Conservation (phyloP, 2,329 filamentous ascomycete genomes). For the Aspergillus thermomutatus region DNA sequence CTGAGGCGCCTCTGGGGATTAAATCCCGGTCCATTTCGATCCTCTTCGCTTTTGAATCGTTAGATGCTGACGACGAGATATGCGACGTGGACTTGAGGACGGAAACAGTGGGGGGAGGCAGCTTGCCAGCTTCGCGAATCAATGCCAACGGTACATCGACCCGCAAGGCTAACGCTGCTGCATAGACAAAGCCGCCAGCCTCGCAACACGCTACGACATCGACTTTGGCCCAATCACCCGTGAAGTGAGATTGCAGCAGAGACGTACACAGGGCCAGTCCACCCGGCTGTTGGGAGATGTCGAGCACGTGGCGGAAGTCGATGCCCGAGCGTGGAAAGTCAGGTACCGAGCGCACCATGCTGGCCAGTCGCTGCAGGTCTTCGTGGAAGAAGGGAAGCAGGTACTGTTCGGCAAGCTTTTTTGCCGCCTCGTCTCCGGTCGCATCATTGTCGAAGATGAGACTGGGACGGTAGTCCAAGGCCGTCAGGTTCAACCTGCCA, state of each 20-base stretch:
- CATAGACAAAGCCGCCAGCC: conserved; percentile 56
- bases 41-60: conserved; percentile 24
- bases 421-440: conserved; percentile 38
- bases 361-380: conserved; percentile 45
- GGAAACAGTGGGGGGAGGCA: conserved; percentile 55
- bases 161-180: conserved; percentile 46
- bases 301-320: conserved; percentile 58
- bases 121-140: conserved; percentile 57
- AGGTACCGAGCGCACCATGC: conserved; percentile 50
- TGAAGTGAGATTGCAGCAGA: conserved; percentile 48
- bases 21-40: conserved; percentile 52
- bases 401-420: conserved; percentile 40
- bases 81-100: conserved; percentile 49
- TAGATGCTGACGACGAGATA: conserved; percentile 47
- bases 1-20: conserved; percentile 38
- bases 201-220: conserved; percentile 53
- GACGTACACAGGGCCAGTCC: conserved; percentile 52
- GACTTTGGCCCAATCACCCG: conserved; percentile 47
- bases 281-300: conserved; percentile 50
- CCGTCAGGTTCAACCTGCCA: conserved; percentile 16
- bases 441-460: conserved; percentile 53
- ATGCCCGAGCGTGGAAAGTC: conserved; percentile 53
- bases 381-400: conserved; percentile 48
- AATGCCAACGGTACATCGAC: conserved; percentile 46
- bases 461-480: conserved; percentile 38